A percentile compares a stretch with the other conserved stretches of the same genome.
phyloP scores from a whole-genome alignment of 768 basidiomycete species.

The Hebeloma cylindrosporum region DNA sequence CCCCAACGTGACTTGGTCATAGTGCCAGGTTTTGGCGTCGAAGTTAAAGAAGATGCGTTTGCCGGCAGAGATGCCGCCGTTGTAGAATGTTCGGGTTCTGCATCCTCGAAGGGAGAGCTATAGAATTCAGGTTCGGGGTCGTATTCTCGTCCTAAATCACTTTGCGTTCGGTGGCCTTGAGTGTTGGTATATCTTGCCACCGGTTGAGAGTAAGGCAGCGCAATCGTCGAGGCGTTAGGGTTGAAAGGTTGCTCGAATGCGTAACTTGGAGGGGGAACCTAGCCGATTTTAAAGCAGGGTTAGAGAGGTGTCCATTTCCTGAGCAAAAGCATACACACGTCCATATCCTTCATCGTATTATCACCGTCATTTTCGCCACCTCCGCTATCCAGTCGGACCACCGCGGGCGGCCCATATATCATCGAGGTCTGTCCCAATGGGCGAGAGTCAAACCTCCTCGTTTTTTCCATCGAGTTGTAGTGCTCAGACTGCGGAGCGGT shows the following conservation, averaged over 20 bases:
- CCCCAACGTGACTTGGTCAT: constrained; percentile 25
- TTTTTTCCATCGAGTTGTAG: no score
- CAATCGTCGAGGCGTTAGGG: constrained; percentile 11
- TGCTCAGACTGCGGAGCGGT: no score
- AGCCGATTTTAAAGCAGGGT: not conserved
- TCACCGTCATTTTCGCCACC: constrained; percentile 14
- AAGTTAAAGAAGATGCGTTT: constrained; percentile 5
- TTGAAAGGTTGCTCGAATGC: constrained; percentile 12
- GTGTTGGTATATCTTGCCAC: not conserved
- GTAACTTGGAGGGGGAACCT: constrained; percentile 9
- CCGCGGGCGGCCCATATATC: constrained; percentile 20
- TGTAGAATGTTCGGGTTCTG: not conserved
- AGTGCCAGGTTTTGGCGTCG: constrained; percentile 1
- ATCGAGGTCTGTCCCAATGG: constrained; percentile 1
- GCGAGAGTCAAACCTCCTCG: constrained; percentile 4
- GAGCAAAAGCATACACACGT: constrained; percentile 1
- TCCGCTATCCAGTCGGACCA: constrained; percentile 21
- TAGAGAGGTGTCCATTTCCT: not conserved
- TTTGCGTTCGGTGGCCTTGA: no score
- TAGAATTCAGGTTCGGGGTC: constrained; percentile 19
- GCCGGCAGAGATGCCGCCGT: constrained; percentile 3
- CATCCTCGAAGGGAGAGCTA: constrained; percentile 20
- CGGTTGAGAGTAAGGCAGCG: constrained; percentile 11
- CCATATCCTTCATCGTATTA: constrained; percentile 1
- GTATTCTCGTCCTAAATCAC: no score